These are phyloP conservation scores for Astrothelium macrocarpum DNA, from an alignment of 495 filamentous ascomycete genomes.

Conservation along the genomic window DNA sequence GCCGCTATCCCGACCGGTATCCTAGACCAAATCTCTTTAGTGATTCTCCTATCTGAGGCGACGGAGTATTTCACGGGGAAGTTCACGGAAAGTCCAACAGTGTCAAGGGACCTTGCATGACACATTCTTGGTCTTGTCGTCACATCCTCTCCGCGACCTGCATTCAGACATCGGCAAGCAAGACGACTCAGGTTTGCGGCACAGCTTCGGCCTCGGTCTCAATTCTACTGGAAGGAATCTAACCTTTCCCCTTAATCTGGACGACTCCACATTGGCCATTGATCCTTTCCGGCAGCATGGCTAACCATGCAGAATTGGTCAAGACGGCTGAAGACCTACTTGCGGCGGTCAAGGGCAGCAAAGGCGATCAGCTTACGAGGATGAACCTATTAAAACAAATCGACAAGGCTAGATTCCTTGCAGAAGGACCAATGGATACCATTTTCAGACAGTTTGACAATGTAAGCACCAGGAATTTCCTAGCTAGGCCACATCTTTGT, in stretches of 20 bases:
- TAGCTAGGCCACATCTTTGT: background rate
- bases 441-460: slow-evolving; percentile 18
- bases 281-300: background rate
- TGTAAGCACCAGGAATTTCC: background rate
- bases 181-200: too few species aligned
- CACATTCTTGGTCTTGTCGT: too few species aligned
- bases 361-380: slow-evolving; percentile 17
- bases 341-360: slow-evolving; percentile 18
- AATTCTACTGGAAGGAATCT: background rate
- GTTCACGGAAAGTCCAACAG: too few species aligned
- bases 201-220: too few species aligned
- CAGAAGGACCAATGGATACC: slow-evolving; percentile 24
- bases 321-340: slow-evolving; percentile 26
- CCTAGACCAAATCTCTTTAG: too few species aligned
- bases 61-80: too few species aligned
- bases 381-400: slow-evolving; percentile 18
- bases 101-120: too few species aligned
- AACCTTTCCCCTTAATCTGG: background rate
- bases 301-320: slow-evolving; percentile 7
- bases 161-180: too few species aligned
- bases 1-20: too few species aligned
- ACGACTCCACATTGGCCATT: background rate
- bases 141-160: too few species aligned
- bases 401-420: slow-evolving; percentile 14
- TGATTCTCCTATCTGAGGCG: too few species aligned